Evolutionary conservation across 2,329 filamentous ascomycete species (phyloP), one percentile per base, ranked within the genome.

Genomic region (Epichloe festucae): DNA sequence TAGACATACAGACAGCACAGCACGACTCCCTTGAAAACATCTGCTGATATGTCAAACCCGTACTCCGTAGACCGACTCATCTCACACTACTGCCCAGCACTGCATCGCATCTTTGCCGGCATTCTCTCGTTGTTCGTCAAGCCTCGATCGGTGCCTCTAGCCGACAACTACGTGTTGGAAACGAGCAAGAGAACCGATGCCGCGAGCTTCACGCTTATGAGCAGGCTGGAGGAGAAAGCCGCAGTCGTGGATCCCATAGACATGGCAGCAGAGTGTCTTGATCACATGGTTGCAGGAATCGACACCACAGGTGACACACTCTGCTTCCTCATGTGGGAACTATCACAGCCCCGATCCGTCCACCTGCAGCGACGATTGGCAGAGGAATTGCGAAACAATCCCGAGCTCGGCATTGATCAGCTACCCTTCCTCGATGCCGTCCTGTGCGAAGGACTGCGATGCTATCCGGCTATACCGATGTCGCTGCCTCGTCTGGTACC

Each of bases 221-320:
- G 73, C 59, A 75, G 79, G 36, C 74, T 86, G 56, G 66, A 77
- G 60, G 67, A 79, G 59, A 70, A 79, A 66, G 63, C 66, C 5
- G 59, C 54, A 4, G 64, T 69, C 4, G 69, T 84, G 36, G 71
- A 76, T 36, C 63, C 69, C 3, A 65, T 78, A 3, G 75, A 82
- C 58, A 74, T 79, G 55, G 81, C 81, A 0, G 82, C 82, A 19
- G 84, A 87, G 64, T 84, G 80, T 58, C 75, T 84, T 52, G 83
- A 87, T 58, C 83, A 87, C 62, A 81, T 87, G 78, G 80, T 77
- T 0, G 83, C 83, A 0, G 84, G 83, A 0, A 85, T 87, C 54
- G 83, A 87, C 58, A 87, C 84, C 0, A 86, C 83, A 0, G 82
- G 82, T 15, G 83, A 87, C 57, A 81, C 74, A 0, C 69, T 87